A percentile compares a stretch with the other conserved stretches of the same genome.
Conservation (phyloP, 2,329 filamentous ascomycete species). For the Trichoderma sp. region DNA sequence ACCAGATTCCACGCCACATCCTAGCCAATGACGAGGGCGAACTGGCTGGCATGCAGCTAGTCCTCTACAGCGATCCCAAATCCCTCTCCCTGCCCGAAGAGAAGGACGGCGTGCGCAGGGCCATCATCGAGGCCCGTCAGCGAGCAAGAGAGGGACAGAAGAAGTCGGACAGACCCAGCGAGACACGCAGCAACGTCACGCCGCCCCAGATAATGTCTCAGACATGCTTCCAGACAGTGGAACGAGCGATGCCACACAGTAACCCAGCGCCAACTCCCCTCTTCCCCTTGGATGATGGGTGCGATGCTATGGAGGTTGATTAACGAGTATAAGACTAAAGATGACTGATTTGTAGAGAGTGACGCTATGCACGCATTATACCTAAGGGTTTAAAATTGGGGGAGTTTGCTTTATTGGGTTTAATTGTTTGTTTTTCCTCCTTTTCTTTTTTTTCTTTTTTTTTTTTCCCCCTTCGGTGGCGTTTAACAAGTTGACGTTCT, state of each 20-base stretch:
- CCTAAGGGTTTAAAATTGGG: neutral
- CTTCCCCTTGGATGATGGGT: conserved; percentile 38
- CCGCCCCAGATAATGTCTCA: neutral
- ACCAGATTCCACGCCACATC: conserved; percentile 66
- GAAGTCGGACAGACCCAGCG: conserved; percentile 21
- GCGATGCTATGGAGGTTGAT: conserved; percentile 67
- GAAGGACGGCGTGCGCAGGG: conserved; percentile 73
- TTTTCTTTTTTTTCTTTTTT: neutral
- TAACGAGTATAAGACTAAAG: neutral
- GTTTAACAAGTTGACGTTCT: neutral
- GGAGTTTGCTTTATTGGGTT: neutral
- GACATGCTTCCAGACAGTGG: neutral
- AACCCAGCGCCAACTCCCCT: neutral
- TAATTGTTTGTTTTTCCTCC: neutral
- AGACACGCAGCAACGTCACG: neutral
- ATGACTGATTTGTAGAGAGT: neutral
- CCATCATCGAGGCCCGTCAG: conserved; percentile 74
- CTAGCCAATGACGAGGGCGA: conserved; percentile 55
- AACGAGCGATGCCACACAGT: neutral
- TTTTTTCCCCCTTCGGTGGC: neutral
- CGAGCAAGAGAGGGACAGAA: conserved; percentile 60
- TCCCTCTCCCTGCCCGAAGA: conserved; percentile 73
- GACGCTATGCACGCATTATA: conserved; percentile 6
- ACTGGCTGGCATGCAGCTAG: conserved; percentile 65
- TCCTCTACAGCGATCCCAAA: conserved; percentile 78